Conservation (phyloP, 169 alveolate species). For the Plasmodium ovale region DNA sequence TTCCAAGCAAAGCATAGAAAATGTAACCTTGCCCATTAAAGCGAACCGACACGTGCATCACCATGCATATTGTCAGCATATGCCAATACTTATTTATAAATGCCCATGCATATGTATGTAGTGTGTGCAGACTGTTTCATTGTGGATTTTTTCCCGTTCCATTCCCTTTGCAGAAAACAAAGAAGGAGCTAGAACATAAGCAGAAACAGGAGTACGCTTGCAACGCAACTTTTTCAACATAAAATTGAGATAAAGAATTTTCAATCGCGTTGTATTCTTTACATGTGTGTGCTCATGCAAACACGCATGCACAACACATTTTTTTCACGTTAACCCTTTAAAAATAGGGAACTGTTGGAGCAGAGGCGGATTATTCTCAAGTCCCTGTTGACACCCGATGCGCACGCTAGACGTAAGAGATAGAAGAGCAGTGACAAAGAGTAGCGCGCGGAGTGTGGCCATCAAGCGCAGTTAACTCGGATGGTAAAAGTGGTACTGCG, state of each 20-base stretch:
- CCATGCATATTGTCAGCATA: no score
- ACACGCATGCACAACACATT: neutral
- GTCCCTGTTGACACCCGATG: constrained; percentile 71
- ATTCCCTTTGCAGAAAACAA: neutral
- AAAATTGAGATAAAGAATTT: no score
- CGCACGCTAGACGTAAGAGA: constrained; percentile 66
- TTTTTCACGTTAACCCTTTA: neutral
- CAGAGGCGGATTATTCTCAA: constrained; percentile 60
- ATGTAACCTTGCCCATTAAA: constrained; percentile 5
- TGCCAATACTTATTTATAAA: no score
- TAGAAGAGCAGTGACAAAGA: neutral
- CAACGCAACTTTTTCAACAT: no score
- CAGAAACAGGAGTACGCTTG: neutral
- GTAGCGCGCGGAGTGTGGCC: no score
- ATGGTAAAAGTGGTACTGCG: no score
- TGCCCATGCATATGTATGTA: neutral
- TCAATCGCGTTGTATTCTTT: neutral
- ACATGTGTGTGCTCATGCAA: neutral
- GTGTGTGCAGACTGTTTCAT: neutral
- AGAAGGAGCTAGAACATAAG: neutral
- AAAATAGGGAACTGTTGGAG: constrained; percentile 52
- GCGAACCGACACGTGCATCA: neutral
- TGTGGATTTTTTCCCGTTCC: no score
- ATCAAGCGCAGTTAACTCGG: no score
- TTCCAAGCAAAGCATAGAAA: constrained; percentile 60